Base-by-base conservation (phyloP, 176 grass and related monocot species). In the Cenchrus americanus region DNA sequence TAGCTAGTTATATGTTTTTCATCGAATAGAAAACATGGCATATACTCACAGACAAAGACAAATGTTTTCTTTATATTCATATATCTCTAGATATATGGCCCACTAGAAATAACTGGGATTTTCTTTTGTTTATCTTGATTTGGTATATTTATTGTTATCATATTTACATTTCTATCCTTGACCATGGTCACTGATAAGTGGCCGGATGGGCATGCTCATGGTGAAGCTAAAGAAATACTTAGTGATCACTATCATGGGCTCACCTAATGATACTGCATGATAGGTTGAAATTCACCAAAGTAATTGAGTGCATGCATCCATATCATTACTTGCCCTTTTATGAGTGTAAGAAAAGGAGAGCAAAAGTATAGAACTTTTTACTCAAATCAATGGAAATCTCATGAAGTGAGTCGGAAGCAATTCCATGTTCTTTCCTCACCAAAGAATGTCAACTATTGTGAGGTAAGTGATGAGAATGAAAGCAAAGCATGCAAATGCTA, bases 351-450 rank as follows among this genome's bases (percentile, higher is more conserved):
- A 15, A 79, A 86, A 76, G 50, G 30, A 14, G 47, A 6, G 43
- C 0, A 62, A 90, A 83, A 84, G 80, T 19, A 61, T 7, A 73
- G 8, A 43, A 1, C 75, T 79, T 87, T 86, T 90, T 22, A 27
- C 59, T 46, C 32, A 68, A 19, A 79, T 83, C 67, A 87, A 87
- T 19, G 75, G 74, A 46, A 87, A 87, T 79, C 54, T 62, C 51
- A 54, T 62, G 84, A 75, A 83, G 84, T 87, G 88, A 90, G 67
- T 79, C 34, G 62, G 84, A 90, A 79, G 88, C 84, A 90, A 90
- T 80, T 83, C 80, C 67, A 79, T 90, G 67, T 83, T 86, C 73
- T 86, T 41, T 9, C 75, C 61, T 57, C 62, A 60, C 75, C 73
- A 79, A 79, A 59, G 74, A 83, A 86, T 86, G 88, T 86, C 88